These are phyloP conservation scores for Cucurbita argyrosperma DNA, from an alignment of 306 rosid species.

Conservation along the genomic window DNA sequence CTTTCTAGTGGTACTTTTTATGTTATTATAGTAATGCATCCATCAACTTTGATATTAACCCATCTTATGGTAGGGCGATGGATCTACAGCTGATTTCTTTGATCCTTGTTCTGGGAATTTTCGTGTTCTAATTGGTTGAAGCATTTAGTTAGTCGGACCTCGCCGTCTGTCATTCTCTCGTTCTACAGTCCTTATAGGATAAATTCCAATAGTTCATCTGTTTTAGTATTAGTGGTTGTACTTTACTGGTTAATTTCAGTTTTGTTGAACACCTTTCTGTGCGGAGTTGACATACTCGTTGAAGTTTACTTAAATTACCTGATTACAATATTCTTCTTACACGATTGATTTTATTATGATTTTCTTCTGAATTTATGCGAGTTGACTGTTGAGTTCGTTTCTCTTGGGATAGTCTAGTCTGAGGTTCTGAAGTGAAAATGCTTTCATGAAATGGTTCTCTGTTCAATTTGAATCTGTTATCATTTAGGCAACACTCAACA, in stretches of 20 bases:
- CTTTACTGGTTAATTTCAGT: neutral
- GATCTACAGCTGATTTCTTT: neutral
- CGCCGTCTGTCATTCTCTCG: neutral
- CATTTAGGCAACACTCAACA: neutral
- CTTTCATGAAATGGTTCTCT: neutral
- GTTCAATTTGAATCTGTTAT: neutral
- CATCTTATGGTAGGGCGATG: neutral
- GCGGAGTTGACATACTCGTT: neutral
- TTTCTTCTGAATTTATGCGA: neutral
- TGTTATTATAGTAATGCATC: neutral
- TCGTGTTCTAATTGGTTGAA: neutral
- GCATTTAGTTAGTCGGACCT: neutral
- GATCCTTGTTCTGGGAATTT: neutral
- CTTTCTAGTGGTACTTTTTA: neutral
- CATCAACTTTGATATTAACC: neutral
- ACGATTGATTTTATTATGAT: neutral
- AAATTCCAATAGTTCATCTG: neutral
- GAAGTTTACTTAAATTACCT: neutral
- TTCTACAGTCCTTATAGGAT: neutral
- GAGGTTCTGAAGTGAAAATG: neutral
- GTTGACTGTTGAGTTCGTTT: neutral
- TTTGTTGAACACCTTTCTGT: neutral
- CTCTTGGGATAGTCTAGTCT: neutral
- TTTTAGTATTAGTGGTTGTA: neutral
- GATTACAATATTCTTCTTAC: neutral